Conservation (phyloP, 2,329 filamentous ascomycete species). For the Fusarium chlamydosporum region DNA sequence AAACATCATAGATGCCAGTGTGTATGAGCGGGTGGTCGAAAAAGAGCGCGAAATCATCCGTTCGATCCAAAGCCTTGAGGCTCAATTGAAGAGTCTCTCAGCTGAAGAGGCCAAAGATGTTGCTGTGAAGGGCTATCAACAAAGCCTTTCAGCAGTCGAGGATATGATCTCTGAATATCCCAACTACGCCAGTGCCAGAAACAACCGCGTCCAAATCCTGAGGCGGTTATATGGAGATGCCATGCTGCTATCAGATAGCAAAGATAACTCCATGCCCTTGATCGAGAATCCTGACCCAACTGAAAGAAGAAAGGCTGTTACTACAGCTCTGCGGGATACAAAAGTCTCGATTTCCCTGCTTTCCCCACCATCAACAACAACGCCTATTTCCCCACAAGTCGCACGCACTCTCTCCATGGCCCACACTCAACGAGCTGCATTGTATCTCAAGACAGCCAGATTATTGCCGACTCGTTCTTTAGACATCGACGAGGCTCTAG, state of each 20-base stretch:
- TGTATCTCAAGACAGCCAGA: constrained; percentile 73
- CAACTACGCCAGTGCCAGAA: constrained; percentile 78
- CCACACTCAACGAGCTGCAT: constrained; percentile 78
- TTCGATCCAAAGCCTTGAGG: constrained; percentile 68
- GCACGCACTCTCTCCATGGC: constrained; percentile 77
- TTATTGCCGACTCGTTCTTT: constrained; percentile 57
- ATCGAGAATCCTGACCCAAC: constrained; percentile 55
- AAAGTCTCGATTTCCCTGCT: constrained; percentile 71
- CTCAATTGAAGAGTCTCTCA: constrained; percentile 63
- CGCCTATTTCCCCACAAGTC: constrained; percentile 73
- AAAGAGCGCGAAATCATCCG: constrained; percentile 68
- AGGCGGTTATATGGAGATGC: constrained; percentile 74
- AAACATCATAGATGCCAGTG: constrained; percentile 63
- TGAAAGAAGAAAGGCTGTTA: constrained; percentile 59
- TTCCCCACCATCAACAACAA: constrained; percentile 65
- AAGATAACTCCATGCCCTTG: constrained; percentile 59
- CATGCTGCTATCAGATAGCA: constrained; percentile 63
- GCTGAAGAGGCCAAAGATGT: constrained; percentile 55
- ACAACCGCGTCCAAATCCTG: constrained; percentile 80
- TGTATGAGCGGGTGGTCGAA: constrained; percentile 66
- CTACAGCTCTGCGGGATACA: constrained; percentile 66
- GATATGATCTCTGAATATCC: constrained; percentile 71
- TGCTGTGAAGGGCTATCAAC: constrained; percentile 62
- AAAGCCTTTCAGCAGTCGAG: constrained; percentile 65
- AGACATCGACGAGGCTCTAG: constrained; percentile 57